phyloP scores from a whole-genome alignment of 805 yeast species.

The Suhomyces sp. region DNA sequence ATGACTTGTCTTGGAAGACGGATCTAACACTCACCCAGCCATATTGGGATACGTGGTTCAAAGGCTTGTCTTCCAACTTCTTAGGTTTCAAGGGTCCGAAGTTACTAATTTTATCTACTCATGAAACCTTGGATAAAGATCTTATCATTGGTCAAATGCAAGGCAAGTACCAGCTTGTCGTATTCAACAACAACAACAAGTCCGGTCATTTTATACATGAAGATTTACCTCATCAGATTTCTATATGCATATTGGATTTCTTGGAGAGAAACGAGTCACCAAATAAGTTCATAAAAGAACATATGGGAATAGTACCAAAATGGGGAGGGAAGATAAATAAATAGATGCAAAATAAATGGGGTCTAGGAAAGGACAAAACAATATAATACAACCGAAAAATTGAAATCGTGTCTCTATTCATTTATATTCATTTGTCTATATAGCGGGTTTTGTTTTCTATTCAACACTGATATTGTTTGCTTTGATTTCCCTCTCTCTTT shows the following conservation, averaged over 20 bases:
- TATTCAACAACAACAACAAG: conserved; percentile 52
- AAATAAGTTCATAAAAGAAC: conserved; percentile 28
- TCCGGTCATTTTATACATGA: conserved; percentile 96
- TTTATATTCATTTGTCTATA: too few species aligned
- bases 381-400: too few species aligned
- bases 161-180: conserved; percentile 88
- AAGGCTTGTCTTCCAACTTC: conserved; percentile 56
- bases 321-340: conserved; percentile 29
- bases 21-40: conserved; percentile 59
- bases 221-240: conserved; percentile 72
- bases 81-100: conserved; percentile 49
- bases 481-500: conserved; percentile 33
- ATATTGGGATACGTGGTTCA: conserved; percentile 86
- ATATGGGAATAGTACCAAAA: conserved; percentile 32
- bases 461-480: conserved; percentile 46
- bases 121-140: conserved; percentile 81
- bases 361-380: too few species aligned
- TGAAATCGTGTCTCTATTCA: too few species aligned
- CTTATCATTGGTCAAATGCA: conserved; percentile 97
- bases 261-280: conserved; percentile 45
- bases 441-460: too few species aligned
- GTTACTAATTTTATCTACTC: conserved; percentile 79
- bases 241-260: conserved; percentile 52
- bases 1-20: conserved; percentile 55
- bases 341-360: too few species aligned